These are phyloP conservation scores for Leccinum truebloodii DNA, from an alignment of 768 basidiomycete species.

Conservation along the genomic window DNA sequence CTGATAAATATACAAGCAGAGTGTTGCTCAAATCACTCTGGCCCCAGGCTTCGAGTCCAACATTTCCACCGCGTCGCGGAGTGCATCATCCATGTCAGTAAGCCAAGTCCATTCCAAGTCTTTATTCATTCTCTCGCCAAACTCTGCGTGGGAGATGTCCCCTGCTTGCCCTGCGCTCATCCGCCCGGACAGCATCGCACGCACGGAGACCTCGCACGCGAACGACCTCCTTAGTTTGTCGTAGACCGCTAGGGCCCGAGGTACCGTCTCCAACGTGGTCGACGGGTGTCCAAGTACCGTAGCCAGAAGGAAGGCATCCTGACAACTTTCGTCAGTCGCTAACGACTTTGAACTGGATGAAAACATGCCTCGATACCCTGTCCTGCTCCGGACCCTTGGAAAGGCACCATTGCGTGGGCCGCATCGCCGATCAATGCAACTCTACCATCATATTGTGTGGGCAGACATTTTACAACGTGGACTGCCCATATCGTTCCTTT, in stretches of 20 bases:
- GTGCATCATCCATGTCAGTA: slow-evolving; percentile 20
- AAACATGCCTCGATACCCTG: slow-evolving; percentile 42
- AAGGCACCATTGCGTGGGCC: slow-evolving; percentile 44
- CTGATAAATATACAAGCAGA: not conserved
- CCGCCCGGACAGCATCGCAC: slow-evolving; percentile 23
- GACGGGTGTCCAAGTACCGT: slow-evolving; percentile 45
- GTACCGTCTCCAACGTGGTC: slow-evolving; percentile 35
- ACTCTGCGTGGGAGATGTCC: slow-evolving; percentile 35
- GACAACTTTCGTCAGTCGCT: not conserved
- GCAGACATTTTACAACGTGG: slow-evolving; percentile 54
- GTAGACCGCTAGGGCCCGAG: slow-evolving; percentile 46
- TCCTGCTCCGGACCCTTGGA: slow-evolving; percentile 45
- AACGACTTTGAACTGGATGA: not conserved
- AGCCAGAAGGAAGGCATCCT: slow-evolving; percentile 41
- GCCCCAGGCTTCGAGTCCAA: slow-evolving; percentile 9
- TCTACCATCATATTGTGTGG: slow-evolving; percentile 51
- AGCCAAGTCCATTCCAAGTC: slow-evolving; percentile 58
- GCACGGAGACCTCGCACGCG: slow-evolving; percentile 36
- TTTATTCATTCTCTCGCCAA: slow-evolving; percentile 44
- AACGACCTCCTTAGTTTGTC: slow-evolving; percentile 53
- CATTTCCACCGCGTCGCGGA: slow-evolving; percentile 21
- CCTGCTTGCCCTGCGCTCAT: slow-evolving; percentile 16
- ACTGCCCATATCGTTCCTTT: slow-evolving; percentile 62
- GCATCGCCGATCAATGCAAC: slow-evolving; percentile 51
- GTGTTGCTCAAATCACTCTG: not conserved